Evolutionary conservation across 345 rosid species (phyloP).

Genomic region (Rhizophora mangle): DNA sequence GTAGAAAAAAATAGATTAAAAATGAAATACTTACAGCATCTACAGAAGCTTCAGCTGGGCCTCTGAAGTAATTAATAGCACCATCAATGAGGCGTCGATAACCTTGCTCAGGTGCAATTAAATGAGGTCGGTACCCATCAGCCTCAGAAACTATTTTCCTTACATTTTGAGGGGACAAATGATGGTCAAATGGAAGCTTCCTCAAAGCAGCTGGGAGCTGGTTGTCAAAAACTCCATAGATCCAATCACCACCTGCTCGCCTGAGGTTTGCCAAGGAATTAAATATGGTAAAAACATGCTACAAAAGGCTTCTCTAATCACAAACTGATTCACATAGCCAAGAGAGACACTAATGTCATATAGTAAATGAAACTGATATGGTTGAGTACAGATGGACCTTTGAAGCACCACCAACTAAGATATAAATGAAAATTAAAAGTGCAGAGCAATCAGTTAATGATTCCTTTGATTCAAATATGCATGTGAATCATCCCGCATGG

Average conservation of each 20-base stretch:
- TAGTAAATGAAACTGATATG: background rate
- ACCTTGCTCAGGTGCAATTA: constrained; percentile 72
- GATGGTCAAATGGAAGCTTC: constrained; percentile 63
- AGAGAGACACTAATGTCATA: background rate
- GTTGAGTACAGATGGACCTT: background rate
- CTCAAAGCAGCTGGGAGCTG: constrained; percentile 66
- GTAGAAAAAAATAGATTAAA: too few species aligned
- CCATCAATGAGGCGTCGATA: constrained; percentile 62
- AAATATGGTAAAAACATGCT: background rate
- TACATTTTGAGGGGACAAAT: constrained; percentile 59
- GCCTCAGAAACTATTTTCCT: constrained; percentile 63
- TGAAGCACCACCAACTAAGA: background rate
- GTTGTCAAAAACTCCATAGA: constrained; percentile 59
- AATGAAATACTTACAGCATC: constrained; percentile 53
- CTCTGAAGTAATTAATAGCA: constrained; percentile 55
- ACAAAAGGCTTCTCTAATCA: background rate
- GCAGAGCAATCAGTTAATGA: background rate
- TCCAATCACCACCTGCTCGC: constrained; percentile 64
- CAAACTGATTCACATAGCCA: background rate
- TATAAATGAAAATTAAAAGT: background rate
- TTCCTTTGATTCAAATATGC: background rate
- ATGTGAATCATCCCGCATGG: background rate
- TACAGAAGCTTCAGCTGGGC: constrained; percentile 75
- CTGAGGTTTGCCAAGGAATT: constrained; percentile 29
- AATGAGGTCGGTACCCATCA: constrained; percentile 75